Conservation (phyloP, 495 filamentous ascomycete genomes). For the Rostrohypoxylon terebratum region DNA sequence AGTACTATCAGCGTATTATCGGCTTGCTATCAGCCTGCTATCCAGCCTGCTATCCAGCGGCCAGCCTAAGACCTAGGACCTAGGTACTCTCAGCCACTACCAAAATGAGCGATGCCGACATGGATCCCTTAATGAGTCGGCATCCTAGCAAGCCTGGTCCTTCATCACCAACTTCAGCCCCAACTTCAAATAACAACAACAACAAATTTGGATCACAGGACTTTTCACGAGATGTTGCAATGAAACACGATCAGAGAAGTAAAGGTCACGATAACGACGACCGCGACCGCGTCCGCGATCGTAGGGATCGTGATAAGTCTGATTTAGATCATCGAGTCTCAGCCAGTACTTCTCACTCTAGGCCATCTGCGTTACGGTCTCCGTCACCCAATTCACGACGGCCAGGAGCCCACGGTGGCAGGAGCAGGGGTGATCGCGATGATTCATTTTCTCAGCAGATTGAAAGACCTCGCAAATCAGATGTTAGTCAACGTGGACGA, state of each 20-base stretch:
- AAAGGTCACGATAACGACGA: conserved; percentile 44
- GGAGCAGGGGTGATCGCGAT: conserved; percentile 36
- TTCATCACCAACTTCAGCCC: conserved; percentile 37
- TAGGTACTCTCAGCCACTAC: conserved; percentile 9
- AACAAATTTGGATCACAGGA: conserved; percentile 38
- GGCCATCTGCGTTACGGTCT: conserved; percentile 40
- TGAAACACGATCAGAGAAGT: conserved; percentile 47
- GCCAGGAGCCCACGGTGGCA: conserved; percentile 31
- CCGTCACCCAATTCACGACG: conserved; percentile 43
- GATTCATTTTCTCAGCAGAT: conserved; percentile 34
- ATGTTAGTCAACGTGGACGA: conserved; percentile 44
- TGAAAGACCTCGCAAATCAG: conserved; percentile 33
- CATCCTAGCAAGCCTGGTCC: conserved; percentile 40
- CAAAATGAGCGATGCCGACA: conserved; percentile 49
- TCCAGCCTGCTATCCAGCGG: no score
- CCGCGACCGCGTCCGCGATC: conserved; percentile 45
- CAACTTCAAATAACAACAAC: conserved; percentile 24
- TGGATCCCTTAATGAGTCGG: conserved; percentile 42
- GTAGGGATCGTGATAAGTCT: conserved; percentile 47
- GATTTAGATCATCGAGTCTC: conserved; percentile 40
- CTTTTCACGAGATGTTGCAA: conserved; percentile 45
- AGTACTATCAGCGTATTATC: neutral
- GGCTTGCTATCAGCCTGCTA: no score
- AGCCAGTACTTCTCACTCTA: conserved; percentile 38
- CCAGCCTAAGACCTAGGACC: no score